phyloP scores from a whole-genome alignment of 148 eudicot genomes.

The Chenopodium album region DNA sequence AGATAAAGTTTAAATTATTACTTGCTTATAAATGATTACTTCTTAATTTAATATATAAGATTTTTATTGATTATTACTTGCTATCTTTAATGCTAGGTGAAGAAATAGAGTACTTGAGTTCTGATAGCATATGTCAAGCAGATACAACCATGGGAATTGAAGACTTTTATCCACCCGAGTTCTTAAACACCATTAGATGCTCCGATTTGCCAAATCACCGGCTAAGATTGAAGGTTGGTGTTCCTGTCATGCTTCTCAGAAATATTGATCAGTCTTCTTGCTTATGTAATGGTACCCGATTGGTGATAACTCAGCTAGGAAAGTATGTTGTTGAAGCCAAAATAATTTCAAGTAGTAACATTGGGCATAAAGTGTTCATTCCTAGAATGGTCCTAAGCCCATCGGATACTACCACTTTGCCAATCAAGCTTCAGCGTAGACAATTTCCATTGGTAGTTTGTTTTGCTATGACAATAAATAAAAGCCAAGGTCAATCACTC shows the following conservation, averaged over 20 bases:
- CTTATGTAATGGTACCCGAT: background rate
- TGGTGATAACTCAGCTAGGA: background rate
- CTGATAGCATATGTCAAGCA: background rate
- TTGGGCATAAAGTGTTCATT: constrained; percentile 4
- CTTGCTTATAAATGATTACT: too few species aligned
- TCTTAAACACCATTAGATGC: constrained; percentile 5
- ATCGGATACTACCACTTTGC: background rate
- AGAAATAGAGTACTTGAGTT: background rate
- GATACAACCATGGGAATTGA: background rate
- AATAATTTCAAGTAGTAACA: background rate
- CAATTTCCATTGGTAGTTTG: constrained; percentile 1
- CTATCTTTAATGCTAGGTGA: background rate
- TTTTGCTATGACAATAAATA: constrained; percentile 4
- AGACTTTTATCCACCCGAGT: background rate
- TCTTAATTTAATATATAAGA: too few species aligned
- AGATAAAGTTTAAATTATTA: background rate
- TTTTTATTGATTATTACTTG: background rate
- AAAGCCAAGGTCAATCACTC: background rate
- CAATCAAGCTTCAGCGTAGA: background rate
- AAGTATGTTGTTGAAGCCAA: background rate
- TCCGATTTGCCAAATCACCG: background rate
- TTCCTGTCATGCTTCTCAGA: constrained; percentile 7
- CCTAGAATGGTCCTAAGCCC: constrained; percentile 5
- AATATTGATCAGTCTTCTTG: background rate
- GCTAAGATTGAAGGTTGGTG: constrained; percentile 5